Evolutionary conservation across 495 filamentous ascomycete species (phyloP).

Genomic region (Filosporella fistucella): DNA sequence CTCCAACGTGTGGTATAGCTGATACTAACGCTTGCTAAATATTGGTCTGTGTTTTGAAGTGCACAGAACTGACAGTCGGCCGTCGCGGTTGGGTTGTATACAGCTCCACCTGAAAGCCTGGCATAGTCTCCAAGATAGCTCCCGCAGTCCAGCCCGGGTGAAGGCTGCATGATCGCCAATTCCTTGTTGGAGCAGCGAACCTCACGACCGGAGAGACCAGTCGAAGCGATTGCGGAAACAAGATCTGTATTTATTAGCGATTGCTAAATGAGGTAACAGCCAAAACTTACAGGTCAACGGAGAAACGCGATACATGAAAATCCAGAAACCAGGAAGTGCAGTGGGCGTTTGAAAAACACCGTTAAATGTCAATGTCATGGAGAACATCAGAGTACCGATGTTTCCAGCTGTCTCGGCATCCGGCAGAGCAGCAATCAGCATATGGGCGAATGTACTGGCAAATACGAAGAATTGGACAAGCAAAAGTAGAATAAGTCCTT

Average conservation of each 20-base stretch:
- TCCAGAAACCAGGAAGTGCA: conserved; percentile 70
- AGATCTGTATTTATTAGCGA: conserved; percentile 29
- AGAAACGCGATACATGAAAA: conserved; percentile 78
- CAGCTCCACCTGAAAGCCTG: conserved; percentile 36
- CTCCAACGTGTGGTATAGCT: conserved; percentile 37
- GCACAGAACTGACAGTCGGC: conserved; percentile 58
- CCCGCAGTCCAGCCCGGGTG: conserved; percentile 46
- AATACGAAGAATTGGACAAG: conserved; percentile 63
- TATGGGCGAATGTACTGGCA: conserved; percentile 63
- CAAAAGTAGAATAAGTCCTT: conserved; percentile 48
- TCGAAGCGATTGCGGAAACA: conserved; percentile 45
- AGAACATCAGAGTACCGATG: conserved; percentile 56
- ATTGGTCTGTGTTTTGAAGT: conserved; percentile 56
- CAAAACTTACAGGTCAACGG: conserved; percentile 53
- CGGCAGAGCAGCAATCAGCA: conserved; percentile 43
- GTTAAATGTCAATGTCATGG: conserved; percentile 57
- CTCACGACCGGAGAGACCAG: conserved; percentile 36
- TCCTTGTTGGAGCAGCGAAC: conserved; percentile 63
- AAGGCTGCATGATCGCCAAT: conserved; percentile 50
- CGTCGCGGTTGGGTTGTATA: conserved; percentile 49
- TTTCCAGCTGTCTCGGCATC: conserved; percentile 52
- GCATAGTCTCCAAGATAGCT: conserved; percentile 52
- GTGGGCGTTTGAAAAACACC: conserved; percentile 64
- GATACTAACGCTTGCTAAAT: conserved; percentile 47
- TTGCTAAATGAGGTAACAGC: neutral